Conservation (phyloP, 257 asterid species). For the Solanum virginianum region DNA sequence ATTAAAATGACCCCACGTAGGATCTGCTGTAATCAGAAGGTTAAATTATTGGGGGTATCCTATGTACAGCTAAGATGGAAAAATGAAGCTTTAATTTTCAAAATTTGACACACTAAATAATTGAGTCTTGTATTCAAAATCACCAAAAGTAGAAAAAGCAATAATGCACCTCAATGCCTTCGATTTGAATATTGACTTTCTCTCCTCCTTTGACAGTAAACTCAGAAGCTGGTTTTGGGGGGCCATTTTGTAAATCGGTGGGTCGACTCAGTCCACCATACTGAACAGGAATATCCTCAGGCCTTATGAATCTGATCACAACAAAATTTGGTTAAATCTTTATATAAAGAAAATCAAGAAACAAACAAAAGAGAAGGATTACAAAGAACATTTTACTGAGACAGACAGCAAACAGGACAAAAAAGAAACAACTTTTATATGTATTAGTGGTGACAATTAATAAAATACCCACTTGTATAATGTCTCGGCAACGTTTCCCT, state of each 20-base stretch:
- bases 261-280: slow-evolving; percentile 85
- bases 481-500: slow-evolving; percentile 77
- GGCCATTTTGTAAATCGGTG: slow-evolving; percentile 34
- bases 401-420: not conserved
- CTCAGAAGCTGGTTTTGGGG: slow-evolving; percentile 87
- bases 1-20: not conserved
- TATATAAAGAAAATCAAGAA: not conserved
- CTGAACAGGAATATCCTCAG: slow-evolving; percentile 72
- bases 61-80: not conserved
- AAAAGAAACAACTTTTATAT: not conserved
- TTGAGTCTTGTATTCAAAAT: not conserved
- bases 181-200: slow-evolving; percentile 86
- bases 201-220: slow-evolving; percentile 81
- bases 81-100: not conserved
- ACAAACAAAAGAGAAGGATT: slow-evolving; percentile 15
- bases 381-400: not conserved
- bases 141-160: not conserved
- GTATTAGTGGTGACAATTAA: not conserved
- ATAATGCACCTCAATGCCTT: slow-evolving; percentile 75
- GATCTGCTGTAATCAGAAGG: not conserved
- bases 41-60: not conserved
- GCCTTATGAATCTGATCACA: slow-evolving; percentile 50
- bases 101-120: not conserved
- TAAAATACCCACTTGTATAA: slow-evolving; percentile 55
- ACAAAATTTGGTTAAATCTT: not conserved